Percentiles rank a stretch among this genome's conserved stretches.
Conservation (phyloP, 768 basidiomycete genomes). For the Tephrocybe sp. region DNA sequence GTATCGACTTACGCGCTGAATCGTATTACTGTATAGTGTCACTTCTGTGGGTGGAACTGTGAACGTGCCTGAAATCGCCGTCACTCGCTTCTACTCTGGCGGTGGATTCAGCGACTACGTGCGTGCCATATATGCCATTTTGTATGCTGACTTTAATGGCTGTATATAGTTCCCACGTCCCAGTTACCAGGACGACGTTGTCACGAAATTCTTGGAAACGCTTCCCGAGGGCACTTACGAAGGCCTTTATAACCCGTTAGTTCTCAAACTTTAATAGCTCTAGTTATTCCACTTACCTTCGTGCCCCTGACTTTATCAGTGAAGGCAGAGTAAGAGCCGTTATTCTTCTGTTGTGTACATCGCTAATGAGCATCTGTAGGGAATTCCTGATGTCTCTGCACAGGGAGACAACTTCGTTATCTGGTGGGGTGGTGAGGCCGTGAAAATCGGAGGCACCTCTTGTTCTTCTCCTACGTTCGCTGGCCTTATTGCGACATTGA, state of each 20-base stretch:
- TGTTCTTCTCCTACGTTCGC: conserved; percentile 62
- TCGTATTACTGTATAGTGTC: conserved; percentile 39
- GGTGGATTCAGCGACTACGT: conserved; percentile 76
- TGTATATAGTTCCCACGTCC: conserved; percentile 20
- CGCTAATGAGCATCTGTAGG: conserved; percentile 31
- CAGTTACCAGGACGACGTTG: conserved; percentile 44
- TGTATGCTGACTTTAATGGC: background rate
- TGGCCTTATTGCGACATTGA: conserved; percentile 60
- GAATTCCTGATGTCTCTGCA: conserved; percentile 64
- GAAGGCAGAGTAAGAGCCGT: conserved; percentile 42
- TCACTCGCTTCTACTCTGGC: conserved; percentile 55
- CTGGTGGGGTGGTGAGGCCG: conserved; percentile 36
- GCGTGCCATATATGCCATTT: conserved; percentile 8
- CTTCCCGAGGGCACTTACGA: conserved; percentile 42
- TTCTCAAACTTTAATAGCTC: background rate
- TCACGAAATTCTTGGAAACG: conserved; percentile 34
- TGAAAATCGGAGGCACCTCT: conserved; percentile 57
- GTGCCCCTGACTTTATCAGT: conserved; percentile 25
- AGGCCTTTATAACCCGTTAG: conserved; percentile 58
- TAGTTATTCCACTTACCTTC: background rate
- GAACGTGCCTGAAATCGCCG: conserved; percentile 54
- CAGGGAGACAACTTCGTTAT: conserved; percentile 51
- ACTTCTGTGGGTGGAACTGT: conserved; percentile 68
- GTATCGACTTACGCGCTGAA: background rate
- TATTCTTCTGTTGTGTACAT: background rate